A percentile compares a stretch with the other conserved stretches of the same genome.
Conservation (phyloP, 2,329 filamentous ascomycete species). For the Magnaporthiopsis rhizophila region DNA sequence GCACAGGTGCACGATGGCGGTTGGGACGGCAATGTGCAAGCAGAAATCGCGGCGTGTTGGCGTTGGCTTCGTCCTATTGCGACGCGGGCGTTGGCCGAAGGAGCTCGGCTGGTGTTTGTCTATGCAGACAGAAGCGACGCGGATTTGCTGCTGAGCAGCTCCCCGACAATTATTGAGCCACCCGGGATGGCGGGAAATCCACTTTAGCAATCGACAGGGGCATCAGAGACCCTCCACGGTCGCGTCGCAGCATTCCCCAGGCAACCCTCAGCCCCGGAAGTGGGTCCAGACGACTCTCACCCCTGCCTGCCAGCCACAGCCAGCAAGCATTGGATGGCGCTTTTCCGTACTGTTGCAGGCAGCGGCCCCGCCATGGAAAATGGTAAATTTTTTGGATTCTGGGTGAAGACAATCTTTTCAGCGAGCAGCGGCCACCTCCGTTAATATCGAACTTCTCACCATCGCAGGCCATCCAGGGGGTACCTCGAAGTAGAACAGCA, state of each 20-base stretch:
- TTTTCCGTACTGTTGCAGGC: background rate
- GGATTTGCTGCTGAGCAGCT: background rate
- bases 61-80: background rate
- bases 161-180: background rate
- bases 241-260: conserved; percentile 13
- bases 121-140: background rate
- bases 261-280: conserved; percentile 9
- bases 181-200: background rate
- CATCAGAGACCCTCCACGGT: background rate
- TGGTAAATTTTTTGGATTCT: background rate
- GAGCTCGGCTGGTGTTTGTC: background rate
- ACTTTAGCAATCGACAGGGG: background rate
- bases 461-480: too few relatives aligned
- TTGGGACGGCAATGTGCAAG: background rate
- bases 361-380: background rate
- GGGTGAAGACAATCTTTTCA: background rate
- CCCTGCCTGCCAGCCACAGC: background rate
- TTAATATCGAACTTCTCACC: background rate
- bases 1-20: background rate
- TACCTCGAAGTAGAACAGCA: too few relatives aligned
- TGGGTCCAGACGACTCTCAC: background rate
- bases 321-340: background rate
- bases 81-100: background rate
- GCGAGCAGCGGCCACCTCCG: too few relatives aligned
- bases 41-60: background rate